A percentile compares a stretch with the other conserved stretches of the same genome.
phyloP scores from a whole-genome alignment of 2,329 filamentous ascomycete genomes.

The Ophiocordyceps camponoti-leonardi region DNA sequence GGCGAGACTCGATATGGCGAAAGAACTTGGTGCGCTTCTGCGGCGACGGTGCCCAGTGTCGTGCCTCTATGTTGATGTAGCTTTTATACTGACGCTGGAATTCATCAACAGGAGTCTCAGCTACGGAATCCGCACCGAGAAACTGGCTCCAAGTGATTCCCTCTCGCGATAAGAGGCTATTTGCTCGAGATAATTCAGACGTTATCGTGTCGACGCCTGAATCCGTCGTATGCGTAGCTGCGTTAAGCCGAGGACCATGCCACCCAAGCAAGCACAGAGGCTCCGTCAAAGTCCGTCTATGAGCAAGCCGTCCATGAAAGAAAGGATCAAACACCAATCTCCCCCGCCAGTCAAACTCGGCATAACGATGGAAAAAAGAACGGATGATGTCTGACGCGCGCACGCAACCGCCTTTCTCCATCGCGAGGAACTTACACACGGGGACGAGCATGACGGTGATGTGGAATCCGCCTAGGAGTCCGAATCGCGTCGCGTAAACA shows the following conservation, averaged over 20 bases:
- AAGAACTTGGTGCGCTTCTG: constrained; percentile 36
- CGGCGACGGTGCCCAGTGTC: constrained; percentile 46
- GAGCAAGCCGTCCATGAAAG: constrained; percentile 33
- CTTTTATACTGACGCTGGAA: constrained; percentile 35
- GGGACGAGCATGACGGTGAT: constrained; percentile 43
- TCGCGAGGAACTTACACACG: constrained; percentile 36
- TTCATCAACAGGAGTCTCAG: constrained; percentile 11
- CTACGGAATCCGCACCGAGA: neutral
- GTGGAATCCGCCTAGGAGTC: constrained; percentile 47
- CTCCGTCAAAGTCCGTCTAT: constrained; percentile 38
- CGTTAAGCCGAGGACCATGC: constrained; percentile 43
- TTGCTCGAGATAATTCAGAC: neutral
- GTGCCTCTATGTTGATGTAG: constrained; percentile 43
- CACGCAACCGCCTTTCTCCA: constrained; percentile 12
- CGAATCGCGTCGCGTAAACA: constrained; percentile 47
- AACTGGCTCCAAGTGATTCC: neutral
- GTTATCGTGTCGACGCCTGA: constrained; percentile 25
- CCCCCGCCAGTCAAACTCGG: constrained; percentile 38
- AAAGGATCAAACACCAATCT: constrained; percentile 41
- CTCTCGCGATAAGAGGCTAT: neutral
- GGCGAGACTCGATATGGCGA: constrained; percentile 47
- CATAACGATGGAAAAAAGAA: constrained; percentile 48
- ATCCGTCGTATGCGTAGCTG: constrained; percentile 33
- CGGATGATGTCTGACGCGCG: constrained; percentile 33
- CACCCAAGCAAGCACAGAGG: constrained; percentile 47